These are phyloP conservation scores for Saposhnikovia divaricata DNA, from an alignment of 129 eudicot species.

Conservation along the genomic window DNA sequence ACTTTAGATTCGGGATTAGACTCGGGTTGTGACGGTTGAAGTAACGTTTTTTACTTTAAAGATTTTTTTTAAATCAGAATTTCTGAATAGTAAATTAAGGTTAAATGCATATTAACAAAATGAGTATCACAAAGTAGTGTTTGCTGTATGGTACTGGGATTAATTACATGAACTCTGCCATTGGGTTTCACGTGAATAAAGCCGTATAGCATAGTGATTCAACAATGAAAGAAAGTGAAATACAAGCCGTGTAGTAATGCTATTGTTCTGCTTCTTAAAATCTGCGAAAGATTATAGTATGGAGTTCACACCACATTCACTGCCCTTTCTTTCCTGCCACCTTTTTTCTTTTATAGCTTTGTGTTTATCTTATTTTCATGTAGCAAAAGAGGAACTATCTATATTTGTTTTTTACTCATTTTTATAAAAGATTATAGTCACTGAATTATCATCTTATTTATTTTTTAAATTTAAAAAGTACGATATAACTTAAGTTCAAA, in stretches of 20 bases:
- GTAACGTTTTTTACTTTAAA: too few relatives aligned
- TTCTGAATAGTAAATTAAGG: background rate
- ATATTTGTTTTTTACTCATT: too few relatives aligned
- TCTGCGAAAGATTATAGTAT: background rate
- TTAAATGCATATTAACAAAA: background rate
- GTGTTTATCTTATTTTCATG: background rate
- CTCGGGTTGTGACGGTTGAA: too few relatives aligned
- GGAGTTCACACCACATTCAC: background rate
- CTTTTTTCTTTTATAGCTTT: background rate
- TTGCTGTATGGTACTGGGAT: background rate
- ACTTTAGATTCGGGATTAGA: background rate
- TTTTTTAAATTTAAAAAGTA: too few relatives aligned
- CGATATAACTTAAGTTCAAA: too few relatives aligned
- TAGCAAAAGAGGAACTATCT: too few relatives aligned
- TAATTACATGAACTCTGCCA: background rate
- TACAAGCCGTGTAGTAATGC: background rate
- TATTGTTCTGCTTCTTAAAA: background rate
- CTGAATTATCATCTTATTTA: too few relatives aligned
- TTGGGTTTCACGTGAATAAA: background rate
- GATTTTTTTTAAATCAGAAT: too few relatives aligned
- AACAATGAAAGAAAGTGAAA: background rate
- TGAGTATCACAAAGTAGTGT: background rate
- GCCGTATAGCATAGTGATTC: background rate
- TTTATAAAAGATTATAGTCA: too few relatives aligned
- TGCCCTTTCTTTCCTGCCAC: background rate